Evolutionary conservation across 805 yeast species (phyloP), one percentile per base, ranked within the genome.

Genomic region (Wickerhamiella musiphila): DNA sequence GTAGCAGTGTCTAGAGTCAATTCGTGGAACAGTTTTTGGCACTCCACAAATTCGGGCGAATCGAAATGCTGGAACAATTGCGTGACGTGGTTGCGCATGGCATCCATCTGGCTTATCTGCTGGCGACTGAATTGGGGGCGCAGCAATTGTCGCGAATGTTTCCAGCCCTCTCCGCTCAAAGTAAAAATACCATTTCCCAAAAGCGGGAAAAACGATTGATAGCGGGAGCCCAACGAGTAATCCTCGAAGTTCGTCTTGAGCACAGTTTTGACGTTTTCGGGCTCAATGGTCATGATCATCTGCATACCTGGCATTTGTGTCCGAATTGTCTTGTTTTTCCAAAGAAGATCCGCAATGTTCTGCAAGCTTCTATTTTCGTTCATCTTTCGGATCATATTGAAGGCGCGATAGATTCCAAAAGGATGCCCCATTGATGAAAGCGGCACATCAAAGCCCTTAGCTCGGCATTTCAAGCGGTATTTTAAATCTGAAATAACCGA

Each of bases 1-100:
- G 54, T 46, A 13, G 55, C 47, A 9, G 53, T 45, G 34, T 52
- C 56, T 35, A 50, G 35, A 6, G 57, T 53, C 28, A 53, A 33
- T 22, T 40, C 33, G 34, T 41, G 48, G 35, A 51, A 46, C 16
- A 39, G 18, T 6, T 32, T 28, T 31, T 43, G 44, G 26, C 37
- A 23, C 21, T 46, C 44, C 18, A 44, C 34, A 5, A 28, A 18
- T 9, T 29, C 18, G 18, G 33, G 26, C 13, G 39, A 29, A 34
- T 16, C 14, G 30, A 31, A 18, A 20, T 30, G 26, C n/a, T 12
- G 26, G 8, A 49, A 19, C 28, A 54, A 31, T 10, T 26, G 36
- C 23, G 39, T 39, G 28, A 47, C 39, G 34, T 49, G 53, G 15
- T 35, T 22, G 29, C 41, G 45, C 36, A 34, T 37, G 14, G 33